These are phyloP conservation scores for Colletotrichum noveboracense DNA, from an alignment of 2,329 filamentous ascomycete genomes.

Conservation along the genomic window DNA sequence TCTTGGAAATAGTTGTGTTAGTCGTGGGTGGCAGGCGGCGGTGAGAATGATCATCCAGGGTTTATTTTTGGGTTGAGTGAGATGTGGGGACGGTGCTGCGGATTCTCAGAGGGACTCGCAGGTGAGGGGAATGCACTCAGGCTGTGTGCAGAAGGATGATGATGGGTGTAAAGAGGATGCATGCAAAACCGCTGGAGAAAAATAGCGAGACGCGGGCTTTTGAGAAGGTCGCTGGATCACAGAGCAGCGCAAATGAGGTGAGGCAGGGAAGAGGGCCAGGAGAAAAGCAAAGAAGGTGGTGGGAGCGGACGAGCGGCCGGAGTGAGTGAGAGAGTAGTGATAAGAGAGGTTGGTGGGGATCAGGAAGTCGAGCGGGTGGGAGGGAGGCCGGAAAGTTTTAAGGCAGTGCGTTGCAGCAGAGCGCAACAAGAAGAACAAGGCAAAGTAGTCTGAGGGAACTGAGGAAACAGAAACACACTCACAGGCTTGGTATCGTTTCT, in stretches of 20 bases:
- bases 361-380: conserved; percentile 7
- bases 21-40: conserved; percentile 13
- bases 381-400: conserved; percentile 19
- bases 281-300: conserved; percentile 8
- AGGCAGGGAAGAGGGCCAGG: neutral
- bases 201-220: neutral
- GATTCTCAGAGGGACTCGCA: conserved; percentile 11
- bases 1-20: conserved; percentile 14
- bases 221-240: neutral
- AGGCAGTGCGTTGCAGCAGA: conserved; percentile 13
- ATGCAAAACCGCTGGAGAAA: neutral
- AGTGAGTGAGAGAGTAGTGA: conserved; percentile 1
- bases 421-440: neutral
- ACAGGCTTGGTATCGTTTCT: conserved; percentile 12
- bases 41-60: conserved; percentile 15
- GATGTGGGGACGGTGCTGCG: conserved; percentile 11
- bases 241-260: neutral
- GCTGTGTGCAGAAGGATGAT: neutral
- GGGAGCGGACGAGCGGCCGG: conserved; percentile 10
- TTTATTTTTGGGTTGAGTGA: conserved; percentile 22
- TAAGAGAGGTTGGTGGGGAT: conserved; percentile 21
- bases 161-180: neutral
- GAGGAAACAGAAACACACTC: conserved; percentile 6
- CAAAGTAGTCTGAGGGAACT: neutral
- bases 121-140: neutral